A percentile compares a stretch with the other conserved stretches of the same genome.
These are phyloP conservation scores for Brassica incana DNA, from an alignment of 345 rosid species.

Conservation along the genomic window DNA sequence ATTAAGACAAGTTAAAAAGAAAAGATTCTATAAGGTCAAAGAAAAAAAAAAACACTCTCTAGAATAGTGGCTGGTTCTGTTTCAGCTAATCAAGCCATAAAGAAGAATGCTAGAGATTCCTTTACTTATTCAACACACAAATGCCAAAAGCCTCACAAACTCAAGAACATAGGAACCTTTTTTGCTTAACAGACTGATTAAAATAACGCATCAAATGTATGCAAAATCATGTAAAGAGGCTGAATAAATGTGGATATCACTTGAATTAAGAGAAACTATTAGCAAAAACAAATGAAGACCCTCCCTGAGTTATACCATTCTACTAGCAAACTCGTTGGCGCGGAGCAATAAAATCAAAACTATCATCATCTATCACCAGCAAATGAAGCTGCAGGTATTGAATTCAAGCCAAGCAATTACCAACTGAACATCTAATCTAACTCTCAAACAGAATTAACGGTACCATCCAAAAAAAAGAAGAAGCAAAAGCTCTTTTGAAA, in stretches of 20 bases:
- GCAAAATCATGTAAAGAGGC: neutral
- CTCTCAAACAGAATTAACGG: slow-evolving; percentile 7
- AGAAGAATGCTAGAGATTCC: neutral
- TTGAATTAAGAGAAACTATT: neutral
- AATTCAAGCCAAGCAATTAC: neutral
- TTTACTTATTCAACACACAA: slow-evolving; percentile 10
- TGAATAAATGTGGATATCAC: neutral
- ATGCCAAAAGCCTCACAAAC: slow-evolving; percentile 1
- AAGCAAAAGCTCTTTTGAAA: neutral
- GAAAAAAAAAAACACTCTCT: neutral
- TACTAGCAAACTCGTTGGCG: neutral
- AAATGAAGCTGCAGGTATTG: neutral
- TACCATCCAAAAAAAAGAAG: slow-evolving; percentile 2
- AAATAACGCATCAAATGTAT: neutral
- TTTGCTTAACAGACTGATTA: neutral
- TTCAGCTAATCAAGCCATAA: slow-evolving; percentile 1
- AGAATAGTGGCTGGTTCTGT: neutral
- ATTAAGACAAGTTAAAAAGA: neutral
- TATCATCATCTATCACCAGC: neutral
- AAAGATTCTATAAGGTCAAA: neutral
- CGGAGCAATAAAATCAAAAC: neutral
- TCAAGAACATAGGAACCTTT: slow-evolving; percentile 8
- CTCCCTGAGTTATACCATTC: neutral
- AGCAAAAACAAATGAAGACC: neutral
- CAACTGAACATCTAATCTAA: neutral